These are phyloP conservation scores for Fraxinus pennsylvanica DNA, from an alignment of 257 asterid genomes.

Conservation along the genomic window DNA sequence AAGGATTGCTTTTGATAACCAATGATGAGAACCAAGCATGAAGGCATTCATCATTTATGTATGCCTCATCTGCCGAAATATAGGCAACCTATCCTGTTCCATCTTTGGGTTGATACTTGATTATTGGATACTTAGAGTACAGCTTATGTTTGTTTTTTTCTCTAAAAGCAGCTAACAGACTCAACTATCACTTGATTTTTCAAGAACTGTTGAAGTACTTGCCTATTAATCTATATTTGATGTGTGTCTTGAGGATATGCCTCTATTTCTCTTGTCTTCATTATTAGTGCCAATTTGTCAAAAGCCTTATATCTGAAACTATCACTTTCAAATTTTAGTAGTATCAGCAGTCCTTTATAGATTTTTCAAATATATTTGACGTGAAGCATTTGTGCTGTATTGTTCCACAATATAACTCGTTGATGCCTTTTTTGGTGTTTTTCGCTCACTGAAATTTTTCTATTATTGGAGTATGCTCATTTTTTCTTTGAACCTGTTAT, in stretches of 20 bases:
- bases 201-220: not conserved
- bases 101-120: slow-evolving; percentile 14
- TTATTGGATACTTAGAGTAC: not conserved
- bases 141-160: not conserved
- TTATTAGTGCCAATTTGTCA: slow-evolving; percentile 9
- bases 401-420: not conserved
- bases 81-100: not conserved
- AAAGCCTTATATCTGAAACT: slow-evolving; percentile 10
- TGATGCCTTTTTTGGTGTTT: slow-evolving; percentile 6
- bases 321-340: not conserved
- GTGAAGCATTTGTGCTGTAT: slow-evolving; percentile 1
- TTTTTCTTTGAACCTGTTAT: slow-evolving; percentile 22
- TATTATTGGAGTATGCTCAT: not conserved
- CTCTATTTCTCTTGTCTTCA: not conserved
- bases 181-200: not conserved
- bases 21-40: not conserved
- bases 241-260: slow-evolving; percentile 2
- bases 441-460: slow-evolving; percentile 1
- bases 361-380: not conserved
- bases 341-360: not conserved
- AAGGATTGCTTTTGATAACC: not conserved
- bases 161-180: not conserved
- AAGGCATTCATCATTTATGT: not conserved
- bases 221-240: slow-evolving; percentile 2
- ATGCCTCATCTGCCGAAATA: not conserved